phyloP scores from a whole-genome alignment of 2,329 filamentous ascomycete genomes.

The Rutstroemia sp. region DNA sequence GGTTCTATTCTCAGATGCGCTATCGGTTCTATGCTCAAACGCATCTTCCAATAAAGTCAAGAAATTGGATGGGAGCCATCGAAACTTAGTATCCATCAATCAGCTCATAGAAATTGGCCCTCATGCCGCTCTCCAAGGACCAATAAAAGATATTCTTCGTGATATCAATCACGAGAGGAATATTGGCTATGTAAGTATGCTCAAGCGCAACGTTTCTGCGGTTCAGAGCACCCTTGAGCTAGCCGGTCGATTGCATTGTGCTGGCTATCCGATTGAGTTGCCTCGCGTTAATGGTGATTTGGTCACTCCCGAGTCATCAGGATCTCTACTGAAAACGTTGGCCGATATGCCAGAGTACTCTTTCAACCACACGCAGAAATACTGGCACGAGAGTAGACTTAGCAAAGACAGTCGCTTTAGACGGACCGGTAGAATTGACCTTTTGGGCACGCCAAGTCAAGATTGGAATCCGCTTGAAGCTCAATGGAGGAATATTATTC shows the following conservation, averaged over 20 bases:
- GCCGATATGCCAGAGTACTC: slow-evolving; percentile 42
- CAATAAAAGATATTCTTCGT: slow-evolving; percentile 1
- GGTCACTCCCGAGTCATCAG: no score
- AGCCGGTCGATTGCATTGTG: not conserved
- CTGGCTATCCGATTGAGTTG: not conserved
- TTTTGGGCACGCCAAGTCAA: slow-evolving; percentile 23
- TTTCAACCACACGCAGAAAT: slow-evolving; percentile 43
- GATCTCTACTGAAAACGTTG: slow-evolving; percentile 20
- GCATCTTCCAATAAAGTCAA: not conserved
- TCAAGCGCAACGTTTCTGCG: not conserved
- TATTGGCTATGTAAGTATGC: not conserved
- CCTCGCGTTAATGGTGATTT: not conserved
- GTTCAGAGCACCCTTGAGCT: not conserved
- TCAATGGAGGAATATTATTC: slow-evolving; percentile 28
- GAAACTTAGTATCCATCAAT: not conserved
- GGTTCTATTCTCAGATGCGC: slow-evolving; percentile 32
- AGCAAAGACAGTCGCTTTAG: slow-evolving; percentile 38
- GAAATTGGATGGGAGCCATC: not conserved
- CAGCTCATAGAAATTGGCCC: slow-evolving; percentile 13
- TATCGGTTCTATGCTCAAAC: not conserved
- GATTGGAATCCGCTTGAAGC: slow-evolving; percentile 19
- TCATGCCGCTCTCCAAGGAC: slow-evolving; percentile 10
- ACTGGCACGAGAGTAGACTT: slow-evolving; percentile 46
- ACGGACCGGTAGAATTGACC: slow-evolving; percentile 33
- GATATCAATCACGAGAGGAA: not conserved